Evolutionary conservation across 2,329 filamentous ascomycete species (phyloP), one percentile per base, ranked within the genome.

Genomic region (Arthroderma sp.): DNA sequence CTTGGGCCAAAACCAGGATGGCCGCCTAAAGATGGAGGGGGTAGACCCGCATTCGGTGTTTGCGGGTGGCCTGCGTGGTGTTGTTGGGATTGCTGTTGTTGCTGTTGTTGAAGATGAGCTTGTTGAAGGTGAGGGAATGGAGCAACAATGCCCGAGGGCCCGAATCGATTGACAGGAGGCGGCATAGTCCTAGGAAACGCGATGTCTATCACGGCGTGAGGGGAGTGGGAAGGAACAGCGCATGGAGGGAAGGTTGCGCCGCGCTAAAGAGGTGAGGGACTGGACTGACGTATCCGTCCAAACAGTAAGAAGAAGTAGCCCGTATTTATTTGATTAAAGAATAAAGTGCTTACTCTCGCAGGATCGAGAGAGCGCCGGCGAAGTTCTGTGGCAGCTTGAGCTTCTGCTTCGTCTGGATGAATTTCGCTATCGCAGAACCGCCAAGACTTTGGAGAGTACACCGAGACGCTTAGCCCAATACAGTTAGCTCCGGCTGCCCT

Each of bases 1-100:
- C 59, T 63, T 33, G 64, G 57, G 9, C 79, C 77, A 61, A 91
- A 93, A 46, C 73, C 75, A 42, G 83, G 78, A 60, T 84, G 83
- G 48, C 74, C 72, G 51, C 75, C 74, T 46, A 88, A 68, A 38
- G 70, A 73, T 44, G 75, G 74, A 50, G 72, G 70, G 43, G 71
- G 72, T 3, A 76, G 66, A 10, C 66, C 66, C 40, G 64, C 60
- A 49, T 64, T 69, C 55, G 65, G 63, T 37, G 65, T 63, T 55
- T 70, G 69, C 42, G 68, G 55, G 47, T 66, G 63, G 11, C 55
- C 54, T 44, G 42, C 40, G 51, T 65, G 60, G 36, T 65, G 66
- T 42, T 71, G 68, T 50, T 69, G 64, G 52, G 69, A 63, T 51
- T 70, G 67, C 52, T 64, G 66, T 50, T 58, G 51, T 49, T 49